Conservation (phyloP, 306 rosid species). For the Inga laurina region DNA sequence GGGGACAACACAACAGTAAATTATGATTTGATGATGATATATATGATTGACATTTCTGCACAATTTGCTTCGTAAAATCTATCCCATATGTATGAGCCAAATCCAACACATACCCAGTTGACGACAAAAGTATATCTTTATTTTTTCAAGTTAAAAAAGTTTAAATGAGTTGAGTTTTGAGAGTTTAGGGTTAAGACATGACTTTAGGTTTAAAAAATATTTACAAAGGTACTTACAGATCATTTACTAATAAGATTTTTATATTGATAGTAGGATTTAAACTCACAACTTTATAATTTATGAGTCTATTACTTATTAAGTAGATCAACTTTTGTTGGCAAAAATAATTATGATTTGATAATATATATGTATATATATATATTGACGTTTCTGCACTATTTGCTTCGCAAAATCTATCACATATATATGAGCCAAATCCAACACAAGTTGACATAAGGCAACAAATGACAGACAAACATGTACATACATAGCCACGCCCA, state of each 20-base stretch:
- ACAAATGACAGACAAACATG: background rate
- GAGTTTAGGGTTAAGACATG: too few species aligned
- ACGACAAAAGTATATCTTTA: background rate
- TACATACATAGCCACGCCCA: background rate
- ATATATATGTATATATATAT: too few species aligned
- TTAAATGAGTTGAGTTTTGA: too few species aligned
- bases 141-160: background rate
- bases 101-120: slow-evolving; percentile 14
- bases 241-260: too few species aligned
- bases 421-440: background rate
- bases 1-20: background rate
- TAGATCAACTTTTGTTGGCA: too few species aligned
- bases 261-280: too few species aligned
- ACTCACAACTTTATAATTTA: too few species aligned
- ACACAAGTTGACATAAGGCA: slow-evolving; percentile 7
- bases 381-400: background rate
- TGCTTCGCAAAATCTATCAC: slow-evolving; percentile 3
- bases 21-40: slow-evolving; percentile 4
- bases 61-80: background rate
- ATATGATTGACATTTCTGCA: slow-evolving; percentile 13
- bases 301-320: too few species aligned
- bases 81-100: background rate
- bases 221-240: too few species aligned
- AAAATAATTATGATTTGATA: too few species aligned
- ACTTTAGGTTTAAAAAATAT: too few species aligned